Base-by-base conservation (phyloP, 2,329 filamentous ascomycete species). In the Penicillium verrucosum region DNA sequence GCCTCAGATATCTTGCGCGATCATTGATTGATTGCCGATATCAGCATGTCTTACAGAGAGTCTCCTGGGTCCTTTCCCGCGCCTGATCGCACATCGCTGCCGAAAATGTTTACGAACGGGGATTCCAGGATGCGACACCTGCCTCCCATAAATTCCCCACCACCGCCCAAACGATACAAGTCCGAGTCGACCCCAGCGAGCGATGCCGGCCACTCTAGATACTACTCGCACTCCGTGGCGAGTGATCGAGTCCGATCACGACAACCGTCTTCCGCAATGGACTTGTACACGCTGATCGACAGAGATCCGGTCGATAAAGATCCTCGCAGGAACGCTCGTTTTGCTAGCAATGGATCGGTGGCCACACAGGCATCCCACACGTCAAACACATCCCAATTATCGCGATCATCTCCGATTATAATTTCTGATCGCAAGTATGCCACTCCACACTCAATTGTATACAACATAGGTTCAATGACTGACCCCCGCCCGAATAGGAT, bases 211-310 rank as follows among this genome's bases (percentile, higher is more conserved):
- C 62, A 52, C 29, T 52, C 56, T 21, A 51, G 62, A 43, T 60
- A 68, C 45, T 66, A 66, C 46, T 67, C 69, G 29, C 61, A 64
- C 36, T 67, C 70, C 7, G 55, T 68, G 7, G 58, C 60, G 23
- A 68, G 62, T 54, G 69, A 69, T n/a, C 59, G 65, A 27, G 59
- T 59, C 36, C 66, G 69, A 11, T 69, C 70, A 30, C 66, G 71
- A 46, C 69, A 73, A 34, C 70, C 71, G 8, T 73, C 71, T 10
- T 70, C 71, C 8, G 70, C 70, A 1, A 73, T 73, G 71, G 69
- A 73, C 32, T 69, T 73, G 45, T 68, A 73, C 46, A 59, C 60
- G 30, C 66, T 73, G 45, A 70, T 70, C 25, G 70, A 71, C 43
- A 60, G 68, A 58, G 68, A 72, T 51, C 65, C 65, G 8, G 48